These are phyloP conservation scores for Cutaneotrichosporon mucoides DNA, from an alignment of 1,284 basidiomycete genomes.

Conservation along the genomic window DNA sequence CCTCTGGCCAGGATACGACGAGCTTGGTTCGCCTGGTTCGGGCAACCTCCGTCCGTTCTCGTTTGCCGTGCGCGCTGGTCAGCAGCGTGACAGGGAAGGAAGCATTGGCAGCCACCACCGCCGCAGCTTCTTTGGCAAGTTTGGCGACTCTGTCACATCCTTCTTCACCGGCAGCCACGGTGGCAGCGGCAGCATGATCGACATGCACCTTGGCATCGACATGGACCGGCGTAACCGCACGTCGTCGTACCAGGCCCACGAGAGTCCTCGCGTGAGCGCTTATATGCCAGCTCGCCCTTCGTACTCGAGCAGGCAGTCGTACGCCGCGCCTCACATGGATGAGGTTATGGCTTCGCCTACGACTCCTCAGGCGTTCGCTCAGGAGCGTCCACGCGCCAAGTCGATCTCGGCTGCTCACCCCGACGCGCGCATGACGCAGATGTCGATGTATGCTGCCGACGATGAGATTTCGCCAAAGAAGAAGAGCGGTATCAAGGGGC, in stretches of 20 bases:
- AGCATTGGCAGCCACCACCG: conserved; percentile 27
- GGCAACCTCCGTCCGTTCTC: conserved; percentile 46
- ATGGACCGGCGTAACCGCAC: conserved; percentile 38
- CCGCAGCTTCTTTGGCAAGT: conserved; percentile 56
- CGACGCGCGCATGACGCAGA: conserved; percentile 35
- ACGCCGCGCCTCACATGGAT: neutral
- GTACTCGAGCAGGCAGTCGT: conserved; percentile 25
- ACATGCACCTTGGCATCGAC: conserved; percentile 65
- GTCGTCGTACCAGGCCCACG: conserved; percentile 28
- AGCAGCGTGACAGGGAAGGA: conserved; percentile 37
- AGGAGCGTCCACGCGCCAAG: too few relatives aligned
- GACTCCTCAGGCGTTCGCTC: too few relatives aligned
- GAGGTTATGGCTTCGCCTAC: neutral
- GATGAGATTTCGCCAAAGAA: conserved; percentile 55
- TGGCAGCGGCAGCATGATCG: conserved; percentile 77
- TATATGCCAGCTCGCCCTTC: conserved; percentile 41
- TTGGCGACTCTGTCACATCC: conserved; percentile 64
- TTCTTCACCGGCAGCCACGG: conserved; percentile 79
- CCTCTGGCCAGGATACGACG: conserved; percentile 30
- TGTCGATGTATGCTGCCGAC: conserved; percentile 22
- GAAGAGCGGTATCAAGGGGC: conserved; percentile 73
- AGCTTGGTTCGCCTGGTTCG: conserved; percentile 18
- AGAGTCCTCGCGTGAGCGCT: conserved; percentile 39
- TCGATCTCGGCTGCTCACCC: conserved; percentile 13
- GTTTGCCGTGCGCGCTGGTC: conserved; percentile 41